Evolutionary conservation across 805 yeast species (phyloP).

Genomic region (Ogataea glucozyma): DNA sequence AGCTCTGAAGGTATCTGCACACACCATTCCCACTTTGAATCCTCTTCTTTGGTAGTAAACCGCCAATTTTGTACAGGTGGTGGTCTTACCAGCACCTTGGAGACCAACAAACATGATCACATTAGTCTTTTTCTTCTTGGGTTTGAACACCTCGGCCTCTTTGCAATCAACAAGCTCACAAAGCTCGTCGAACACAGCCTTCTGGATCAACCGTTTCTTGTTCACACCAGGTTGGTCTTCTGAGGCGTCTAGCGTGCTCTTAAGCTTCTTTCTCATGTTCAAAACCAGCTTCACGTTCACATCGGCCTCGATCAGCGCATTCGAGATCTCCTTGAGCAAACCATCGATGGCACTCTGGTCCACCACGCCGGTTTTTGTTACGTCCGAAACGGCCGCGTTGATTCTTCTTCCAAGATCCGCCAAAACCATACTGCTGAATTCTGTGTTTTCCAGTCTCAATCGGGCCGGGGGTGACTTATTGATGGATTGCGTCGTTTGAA

Average conservation of each 20-base stretch:
- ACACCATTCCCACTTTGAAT: conserved; percentile 91
- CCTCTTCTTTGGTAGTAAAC: conserved; percentile 93
- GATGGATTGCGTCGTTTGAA: too few relatives aligned
- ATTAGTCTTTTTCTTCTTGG: conserved; percentile 76
- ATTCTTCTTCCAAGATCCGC: conserved; percentile 79
- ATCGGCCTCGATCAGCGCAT: conserved; percentile 91
- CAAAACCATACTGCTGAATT: conserved; percentile 57
- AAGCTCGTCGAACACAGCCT: conserved; percentile 91
- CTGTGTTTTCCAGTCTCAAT: too few relatives aligned
- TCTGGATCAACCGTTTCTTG: conserved; percentile 80
- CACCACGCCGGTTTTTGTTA: conserved; percentile 59
- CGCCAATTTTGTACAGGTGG: conserved; percentile 95
- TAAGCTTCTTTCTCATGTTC: conserved; percentile 70
- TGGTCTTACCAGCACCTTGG: conserved; percentile 99
- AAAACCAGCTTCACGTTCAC: conserved; percentile 87
- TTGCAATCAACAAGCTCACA: conserved; percentile 80
- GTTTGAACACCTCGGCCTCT: conserved; percentile 55
- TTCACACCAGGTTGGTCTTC: conserved; percentile 58
- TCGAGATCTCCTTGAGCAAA: conserved; percentile 84
- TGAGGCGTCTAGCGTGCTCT: conserved; percentile 49
- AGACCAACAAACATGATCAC: conserved; percentile 97
- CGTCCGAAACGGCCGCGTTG: conserved; percentile 68
- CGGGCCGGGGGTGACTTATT: too few relatives aligned
- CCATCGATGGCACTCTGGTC: conserved; percentile 57
- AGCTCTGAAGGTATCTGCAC: conserved; percentile 99